phyloP scores from a whole-genome alignment of 805 yeast genomes.

The Saturnispora silvae region DNA sequence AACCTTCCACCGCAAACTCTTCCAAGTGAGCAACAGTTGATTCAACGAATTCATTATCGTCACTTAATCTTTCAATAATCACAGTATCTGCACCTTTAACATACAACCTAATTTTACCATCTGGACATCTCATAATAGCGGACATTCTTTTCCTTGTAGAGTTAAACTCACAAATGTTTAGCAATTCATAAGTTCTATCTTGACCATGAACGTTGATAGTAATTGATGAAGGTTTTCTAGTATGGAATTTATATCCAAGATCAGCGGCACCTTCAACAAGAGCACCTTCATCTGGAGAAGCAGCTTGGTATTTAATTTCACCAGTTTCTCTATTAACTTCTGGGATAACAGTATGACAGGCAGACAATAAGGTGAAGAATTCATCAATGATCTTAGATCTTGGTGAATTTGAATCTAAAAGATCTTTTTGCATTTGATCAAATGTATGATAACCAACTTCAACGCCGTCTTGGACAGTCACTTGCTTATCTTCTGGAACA shows the following conservation, averaged over 20 bases:
- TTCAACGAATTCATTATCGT: slow-evolving; percentile 67
- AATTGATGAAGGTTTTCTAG: slow-evolving; percentile 78
- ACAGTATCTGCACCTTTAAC: slow-evolving; percentile 99
- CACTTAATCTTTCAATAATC: slow-evolving; percentile 70
- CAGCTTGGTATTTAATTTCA: slow-evolving; percentile 85
- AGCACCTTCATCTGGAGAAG: slow-evolving; percentile 99
- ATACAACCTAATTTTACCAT: slow-evolving; percentile 76
- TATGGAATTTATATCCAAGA: slow-evolving; percentile 73
- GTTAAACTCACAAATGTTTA: slow-evolving; percentile 92
- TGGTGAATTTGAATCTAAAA: slow-evolving; percentile 16
- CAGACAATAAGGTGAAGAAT: slow-evolving; percentile 73
- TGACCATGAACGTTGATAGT: slow-evolving; percentile 48
- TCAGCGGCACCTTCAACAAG: slow-evolving; percentile 92
- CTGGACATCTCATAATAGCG: slow-evolving; percentile 87
- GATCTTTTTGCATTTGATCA: slow-evolving; percentile 43
- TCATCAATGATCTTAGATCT: slow-evolving; percentile 48
- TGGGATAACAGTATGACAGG: slow-evolving; percentile 97
- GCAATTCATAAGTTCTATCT: slow-evolving; percentile 56
- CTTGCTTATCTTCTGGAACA: slow-evolving; percentile 83
- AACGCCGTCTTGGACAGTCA: slow-evolving; percentile 62
- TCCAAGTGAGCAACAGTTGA: slow-evolving; percentile 81
- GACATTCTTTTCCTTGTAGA: slow-evolving; percentile 98
- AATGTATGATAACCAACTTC: slow-evolving; percentile 73
- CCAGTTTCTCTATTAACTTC: slow-evolving; percentile 51
- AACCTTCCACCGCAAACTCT: slow-evolving; percentile 93